Evolutionary conservation across 805 yeast species (phyloP), one percentile per base, ranked within the genome.

Genomic region (Candida pseudofarinosa): DNA sequence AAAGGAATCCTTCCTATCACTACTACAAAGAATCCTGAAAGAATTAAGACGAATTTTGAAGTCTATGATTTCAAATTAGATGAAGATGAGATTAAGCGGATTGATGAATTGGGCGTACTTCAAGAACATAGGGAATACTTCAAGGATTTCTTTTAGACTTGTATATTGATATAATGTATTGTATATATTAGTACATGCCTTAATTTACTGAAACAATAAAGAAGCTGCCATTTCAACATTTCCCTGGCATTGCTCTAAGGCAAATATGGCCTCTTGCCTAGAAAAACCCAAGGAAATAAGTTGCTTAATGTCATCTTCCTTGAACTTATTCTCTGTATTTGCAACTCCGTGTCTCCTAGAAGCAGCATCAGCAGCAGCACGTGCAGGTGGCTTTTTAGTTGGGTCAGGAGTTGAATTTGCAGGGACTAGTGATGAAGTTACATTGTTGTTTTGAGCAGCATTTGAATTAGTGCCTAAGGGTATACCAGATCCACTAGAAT

Each of bases 221-320:
- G 95, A 80, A 1, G 97, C 97, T 0, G 98, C 98, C 47, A 81
- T 50, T 41, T 91, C 97, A 0, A 85, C 78, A 55, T 90, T 85
- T 6, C 96, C 96, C 19, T 74, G 71, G 1, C 95, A 77, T 45
- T 70, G 74, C 19, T 70, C 65, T 40, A 91, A 65, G 0, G 97
- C 96, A 2, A 62, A 54, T 2, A 81, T 61, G 0, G 83, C 93
- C 49, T 85, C 82, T 2, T 63, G 58, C 50, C 80, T 71, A 3
- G 83, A 62, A 53, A 89, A 88, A 0, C 98, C 98, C 46, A 91
- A 66, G 13, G 73, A 73, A 38, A 77, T 73, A 41, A 90, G 67
- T 40, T 51, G 55, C 4, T 47, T 47, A 15, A 67, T 58, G 37
- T 60, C 63, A 19, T 51, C 55, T 19, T 61, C 61, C 26, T 37